Evolutionary conservation across 495 filamentous ascomycete species (phyloP), one percentile per base, ranked within the genome.

Genomic region (Penicillium canescens): DNA sequence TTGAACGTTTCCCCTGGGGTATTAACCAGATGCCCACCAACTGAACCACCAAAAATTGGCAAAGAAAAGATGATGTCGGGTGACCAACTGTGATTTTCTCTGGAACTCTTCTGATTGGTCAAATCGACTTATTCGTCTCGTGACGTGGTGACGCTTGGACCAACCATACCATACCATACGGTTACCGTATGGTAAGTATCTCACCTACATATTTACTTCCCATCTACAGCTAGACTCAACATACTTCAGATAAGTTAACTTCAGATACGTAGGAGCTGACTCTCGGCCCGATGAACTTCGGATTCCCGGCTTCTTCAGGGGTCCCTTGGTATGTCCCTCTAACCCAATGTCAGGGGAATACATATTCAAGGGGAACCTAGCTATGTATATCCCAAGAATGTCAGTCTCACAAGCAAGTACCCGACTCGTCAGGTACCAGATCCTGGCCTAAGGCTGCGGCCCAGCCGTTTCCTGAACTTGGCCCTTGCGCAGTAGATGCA

Each of bases 1-100:
- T 50, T 38, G 23, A 38, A 35, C 18, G 46, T 31, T 24, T 31
- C 28, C 28, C 28, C 28, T 31, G 28, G 28, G 28, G 28, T 31
- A 31, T 31, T 31, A 5, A 7, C 28, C 9, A 31, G 9, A 31
- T 2, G 2, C 6, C 6, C 28, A 31, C 28, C 9, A 31, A 5
- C 9, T 8, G 7, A 7, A 31, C 28, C 28, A 31, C 33, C 34
- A 47, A 47, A 37, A 37, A 47, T 35, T 34, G 31, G 39, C 21
- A 33, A 24, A 24, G 4, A 16, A 50, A 24, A 10, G 21, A 50
- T 13, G 20, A 48, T 60, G 64, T 70, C 67, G 63, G 63, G 61
- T 67, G 67, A 70, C 64, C 64, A 59, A 43, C 52, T 47, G 54
- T 61, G 56, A 56, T 70, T 70, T 67, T 62, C 54, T 46, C 62